Base-by-base conservation (phyloP, 2,329 filamentous ascomycete genomes). In the Furcasterigmium furcatum region DNA sequence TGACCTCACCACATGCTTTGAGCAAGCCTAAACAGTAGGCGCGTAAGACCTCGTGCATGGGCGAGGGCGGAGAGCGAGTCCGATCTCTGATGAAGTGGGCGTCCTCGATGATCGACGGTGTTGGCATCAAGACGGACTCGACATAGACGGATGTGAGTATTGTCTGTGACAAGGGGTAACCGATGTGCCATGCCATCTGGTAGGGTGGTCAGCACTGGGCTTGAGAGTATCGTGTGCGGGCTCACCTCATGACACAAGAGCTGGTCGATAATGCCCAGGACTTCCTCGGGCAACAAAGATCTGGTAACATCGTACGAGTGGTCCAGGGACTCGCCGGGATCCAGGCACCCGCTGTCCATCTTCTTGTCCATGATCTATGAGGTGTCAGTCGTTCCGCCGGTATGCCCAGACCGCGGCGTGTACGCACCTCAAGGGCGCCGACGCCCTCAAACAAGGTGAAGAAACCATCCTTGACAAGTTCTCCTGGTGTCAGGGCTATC, bases 361-460 rank as follows among this genome's bases (percentile, higher is more conserved):
- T 97, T 99, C 1, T 88, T 85, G 60, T 99, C 94, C 89, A 96
- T 96, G 57, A 99, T 96, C 94, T 99, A 58, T 21, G 34, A 18
- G 9, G n/a, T 18, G 34, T 19, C 9, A 18, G 16, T 6, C 16
- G 34, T 4, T 19, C 5, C 16, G 9, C n/a, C n/a, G n/a, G 6
- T 8, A 36, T 5, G n/a, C 34, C 19, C 34, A 19, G 9, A 20
- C 12, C 5, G 18, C 7, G 3, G 12, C 9, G n/a, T 10, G 2
- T 18, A 12, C 68, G 46, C 63, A 79, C 83, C 79, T 94, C 88
- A 19, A 94, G 76, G 55, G 88, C 88, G 51, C 89, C 88, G 55
- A 99, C 94, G 41, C 91, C 87, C 69, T 97, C 94, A 56, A 96
- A 96, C 5, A 99, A 77, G 2, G 91, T 95, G 60, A 99, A 97